A percentile compares a stretch with the other conserved stretches of the same genome.
phyloP scores from a whole-genome alignment of 345 rosid species.

The Populus pruinosa region DNA sequence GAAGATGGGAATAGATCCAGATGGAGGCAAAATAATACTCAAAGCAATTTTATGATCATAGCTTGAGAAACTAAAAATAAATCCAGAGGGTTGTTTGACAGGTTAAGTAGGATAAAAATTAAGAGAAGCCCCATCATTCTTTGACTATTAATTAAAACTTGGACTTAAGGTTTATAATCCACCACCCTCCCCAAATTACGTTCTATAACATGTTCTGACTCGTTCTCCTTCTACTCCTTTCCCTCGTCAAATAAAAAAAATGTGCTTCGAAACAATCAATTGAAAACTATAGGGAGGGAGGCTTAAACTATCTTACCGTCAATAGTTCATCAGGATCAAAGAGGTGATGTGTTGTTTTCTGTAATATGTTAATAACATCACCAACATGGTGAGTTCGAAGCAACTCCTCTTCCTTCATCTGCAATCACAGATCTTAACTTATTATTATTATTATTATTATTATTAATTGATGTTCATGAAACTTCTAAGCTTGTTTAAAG shows the following conservation, averaged over 20 bases:
- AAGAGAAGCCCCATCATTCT: background rate
- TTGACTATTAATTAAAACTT: background rate
- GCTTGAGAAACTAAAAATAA: background rate
- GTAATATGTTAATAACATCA: slow-evolving; percentile 78
- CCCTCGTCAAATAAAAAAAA: background rate
- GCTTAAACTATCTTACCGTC: slow-evolving; percentile 47
- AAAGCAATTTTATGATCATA: background rate
- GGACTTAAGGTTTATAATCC: background rate
- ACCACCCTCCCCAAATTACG: background rate
- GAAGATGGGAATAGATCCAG: background rate
- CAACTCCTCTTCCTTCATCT: slow-evolving; percentile 95
- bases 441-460: background rate
- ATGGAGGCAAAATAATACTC: background rate
- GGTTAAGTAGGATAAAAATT: background rate
- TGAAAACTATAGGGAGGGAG: background rate
- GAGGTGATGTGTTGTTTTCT: slow-evolving; percentile 84
- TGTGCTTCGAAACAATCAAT: background rate
- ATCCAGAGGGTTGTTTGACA: background rate
- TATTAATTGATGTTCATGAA: slow-evolving; percentile 1
- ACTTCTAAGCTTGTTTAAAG: background rate
- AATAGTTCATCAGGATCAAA: slow-evolving; percentile 96
- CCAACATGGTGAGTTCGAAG: slow-evolving; percentile 92
- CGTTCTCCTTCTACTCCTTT: background rate
- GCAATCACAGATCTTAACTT: slow-evolving; percentile 17
- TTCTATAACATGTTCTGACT: background rate